phyloP scores from a whole-genome alignment of 345 rosid genomes.

The Luvunga scandens region DNA sequence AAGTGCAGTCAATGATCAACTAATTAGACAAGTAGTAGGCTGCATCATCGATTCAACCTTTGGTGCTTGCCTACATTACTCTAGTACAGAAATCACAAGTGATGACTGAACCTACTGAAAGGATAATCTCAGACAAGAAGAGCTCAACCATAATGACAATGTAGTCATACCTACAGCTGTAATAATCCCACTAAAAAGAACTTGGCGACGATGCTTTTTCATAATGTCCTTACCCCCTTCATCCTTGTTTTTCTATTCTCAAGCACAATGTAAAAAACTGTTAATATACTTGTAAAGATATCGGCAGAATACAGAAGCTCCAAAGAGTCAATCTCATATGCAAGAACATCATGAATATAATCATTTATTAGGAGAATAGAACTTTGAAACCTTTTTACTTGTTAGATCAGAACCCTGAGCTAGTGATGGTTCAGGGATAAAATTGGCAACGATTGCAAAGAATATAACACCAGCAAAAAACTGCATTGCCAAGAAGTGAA shows the following conservation, averaged over 20 bases:
- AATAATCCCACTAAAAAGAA: slow-evolving; percentile 81
- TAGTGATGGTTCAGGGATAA: slow-evolving; percentile 88
- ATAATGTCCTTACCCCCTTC: slow-evolving; percentile 77
- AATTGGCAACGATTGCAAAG: slow-evolving; percentile 75
- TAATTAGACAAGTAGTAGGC: neutral
- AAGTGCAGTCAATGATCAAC: neutral
- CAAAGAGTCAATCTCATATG: slow-evolving; percentile 4
- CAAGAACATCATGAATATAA: neutral
- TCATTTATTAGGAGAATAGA: slow-evolving; percentile 14
- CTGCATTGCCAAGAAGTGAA: slow-evolving; percentile 45
- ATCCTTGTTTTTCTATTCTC: slow-evolving; percentile 59
- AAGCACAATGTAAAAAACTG: slow-evolving; percentile 28
- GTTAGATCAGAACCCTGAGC: slow-evolving; percentile 57
- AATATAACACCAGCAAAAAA: slow-evolving; percentile 91
- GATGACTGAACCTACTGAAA: neutral
- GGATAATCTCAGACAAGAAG: neutral
- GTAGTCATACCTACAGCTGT: slow-evolving; percentile 79
- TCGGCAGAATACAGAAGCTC: slow-evolving; percentile 1
- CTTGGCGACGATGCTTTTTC: slow-evolving; percentile 92
- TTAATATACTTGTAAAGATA: slow-evolving; percentile 17
- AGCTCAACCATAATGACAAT: neutral
- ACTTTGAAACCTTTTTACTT: slow-evolving; percentile 61
- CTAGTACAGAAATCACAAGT: neutral
- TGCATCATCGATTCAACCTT: neutral
- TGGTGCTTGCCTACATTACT: neutral